Conservation (phyloP, 2,329 filamentous ascomycete genomes). For the Chlorencoelia australis region DNA sequence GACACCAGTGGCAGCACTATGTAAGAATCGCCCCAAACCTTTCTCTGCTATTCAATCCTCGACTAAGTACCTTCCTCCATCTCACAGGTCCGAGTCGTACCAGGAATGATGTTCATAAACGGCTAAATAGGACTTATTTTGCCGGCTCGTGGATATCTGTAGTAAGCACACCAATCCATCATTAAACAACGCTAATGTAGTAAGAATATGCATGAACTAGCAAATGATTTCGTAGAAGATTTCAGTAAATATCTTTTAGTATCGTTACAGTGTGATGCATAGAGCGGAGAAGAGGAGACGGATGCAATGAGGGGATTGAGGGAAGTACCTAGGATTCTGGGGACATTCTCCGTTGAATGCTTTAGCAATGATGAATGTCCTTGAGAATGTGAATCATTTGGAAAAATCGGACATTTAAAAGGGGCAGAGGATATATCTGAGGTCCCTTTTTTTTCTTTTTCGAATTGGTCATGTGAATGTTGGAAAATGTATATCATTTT, state of each 20-base stretch:
- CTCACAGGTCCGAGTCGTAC: constrained; percentile 57
- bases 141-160: constrained; percentile 24
- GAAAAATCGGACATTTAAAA: too few relatives aligned
- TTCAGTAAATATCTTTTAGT: constrained; percentile 38
- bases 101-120: constrained; percentile 64
- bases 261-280: constrained; percentile 35
- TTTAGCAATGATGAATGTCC: too few relatives aligned
- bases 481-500: too few relatives aligned
- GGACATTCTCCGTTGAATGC: not conserved
- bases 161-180: constrained; percentile 10
- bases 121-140: constrained; percentile 45
- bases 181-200: not conserved
- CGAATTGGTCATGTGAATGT: too few relatives aligned
- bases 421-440: too few relatives aligned
- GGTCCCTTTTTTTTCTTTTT: too few relatives aligned
- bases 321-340: not conserved
- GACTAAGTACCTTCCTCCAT: too few relatives aligned
- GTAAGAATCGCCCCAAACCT: too few relatives aligned
- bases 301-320: constrained; percentile 14
- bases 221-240: constrained; percentile 43
- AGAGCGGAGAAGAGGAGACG: constrained; percentile 21
- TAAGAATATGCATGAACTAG: constrained; percentile 59
- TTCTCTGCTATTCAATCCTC: too few relatives aligned
- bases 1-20: constrained; percentile 56
- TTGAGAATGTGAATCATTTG: too few relatives aligned